Base-by-base conservation (phyloP, 1,139 yeast species). In the Scheffersomyces lignicola region DNA sequence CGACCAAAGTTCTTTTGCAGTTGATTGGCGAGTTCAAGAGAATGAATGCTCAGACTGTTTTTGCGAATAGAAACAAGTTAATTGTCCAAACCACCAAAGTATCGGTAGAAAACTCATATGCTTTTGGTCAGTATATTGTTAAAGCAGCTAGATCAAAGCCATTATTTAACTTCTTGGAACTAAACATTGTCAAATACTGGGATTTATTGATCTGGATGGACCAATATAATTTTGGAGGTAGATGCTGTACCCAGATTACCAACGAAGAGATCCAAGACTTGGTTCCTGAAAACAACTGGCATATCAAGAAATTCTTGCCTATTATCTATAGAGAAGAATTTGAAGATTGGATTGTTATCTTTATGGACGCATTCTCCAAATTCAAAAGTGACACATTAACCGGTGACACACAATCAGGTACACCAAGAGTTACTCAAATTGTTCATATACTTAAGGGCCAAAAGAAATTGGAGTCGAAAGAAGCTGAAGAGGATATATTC, bases 131-230 rank as follows among this genome's bases (percentile, higher is more conserved):
- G 47, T 89, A 89, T 52, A 69, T 89, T 32, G 72, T 87, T 30
- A 84, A 86, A 45, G 80, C 95, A 2, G 79, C 90, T 5, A 71
- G 96, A 48, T 72, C 88, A 1, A 85, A 82, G 49, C 94, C 96
- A 0, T 60, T 89, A 43, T 92, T 92, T 60, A 80, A 83, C 47
- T 89, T 82, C 55, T 63, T 94, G 47, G 97, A 90, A 48, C 62
- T 94, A 47, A 65, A 68, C 20, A 83, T 92, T 32, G 73, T 72
- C 11, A 80, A 80, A 47, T 90, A 88, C 52, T 92, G 98, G 98
- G 97, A 92, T 56, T 54, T 85, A 12, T 65, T 94, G 42, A 65
- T 92, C 3, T 94, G 98, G 97, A 87, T 90, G 95, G 97, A 94
- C 56, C 82, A 83, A 48, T 80, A 76, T 49, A 94, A 94, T 52